Base-by-base conservation (phyloP, 768 basidiomycete species). In the Chiua virens region DNA sequence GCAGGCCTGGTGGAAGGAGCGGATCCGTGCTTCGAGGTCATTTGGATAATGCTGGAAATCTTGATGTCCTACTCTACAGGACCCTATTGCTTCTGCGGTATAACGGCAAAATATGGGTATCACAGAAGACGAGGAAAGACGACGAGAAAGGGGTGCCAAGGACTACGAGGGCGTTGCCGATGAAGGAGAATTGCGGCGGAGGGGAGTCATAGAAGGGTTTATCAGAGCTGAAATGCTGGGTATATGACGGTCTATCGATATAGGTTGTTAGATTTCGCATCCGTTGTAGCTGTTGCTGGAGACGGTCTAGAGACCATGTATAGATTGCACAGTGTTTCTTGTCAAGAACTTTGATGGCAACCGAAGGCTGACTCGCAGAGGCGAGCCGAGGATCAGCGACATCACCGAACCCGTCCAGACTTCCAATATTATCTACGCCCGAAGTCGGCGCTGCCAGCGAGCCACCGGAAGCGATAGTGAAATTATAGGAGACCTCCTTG, bases 261-360 rank as follows among this genome's bases (percentile, higher is more conserved):
- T 94, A 92, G 22, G 86, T 85, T 8, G 88, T 89, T 35, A 94
- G 74, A 66, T 95, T 96, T 45, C 92, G 87, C 95, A 98, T 98
- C 55, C 89, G 87, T 60, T 87, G 85, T 17, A 98, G 72, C 54
- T 93, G 94, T 57, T 92, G 90, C 57, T 88, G 82, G 69, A 98
- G 83, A 27, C 90, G 83, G 61, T 91, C 86, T 39, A 94, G 71
- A 17, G 92, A 92, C 96, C 96, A 99, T 8, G 86, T 78, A 66
- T 95, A 95, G 45, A 98, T 84, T 18, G 90, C 88, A 59, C 83
- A 86, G 62, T 96, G 82, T 40, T 83, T 81, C 65, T 85, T 85
- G 75, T 99, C 96, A 30, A 97, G 74, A 39, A 99, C 87, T 69
- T 96, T 98, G 73, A 98, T 77, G 23, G 85, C 88, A 9, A 95